A percentile compares a stretch with the other conserved stretches of the same genome.
Evolutionary conservation across 106 monocot genomes (phyloP).

Genomic region (Alisma plantagoaquatica): DNA sequence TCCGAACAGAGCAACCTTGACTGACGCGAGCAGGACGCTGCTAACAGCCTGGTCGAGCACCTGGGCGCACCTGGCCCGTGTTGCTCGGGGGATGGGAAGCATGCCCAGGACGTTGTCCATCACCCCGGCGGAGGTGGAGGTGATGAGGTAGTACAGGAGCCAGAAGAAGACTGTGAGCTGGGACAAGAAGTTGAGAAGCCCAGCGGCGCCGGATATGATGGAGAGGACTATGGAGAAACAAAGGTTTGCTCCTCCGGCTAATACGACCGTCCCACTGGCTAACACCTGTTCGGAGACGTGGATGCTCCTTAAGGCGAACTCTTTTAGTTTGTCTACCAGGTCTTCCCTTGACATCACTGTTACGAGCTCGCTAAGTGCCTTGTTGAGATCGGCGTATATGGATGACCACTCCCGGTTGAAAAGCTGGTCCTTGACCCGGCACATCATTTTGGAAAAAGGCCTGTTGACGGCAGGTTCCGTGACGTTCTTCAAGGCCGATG

Average conservation of each 20-base stretch:
- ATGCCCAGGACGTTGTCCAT: constrained; percentile 48
- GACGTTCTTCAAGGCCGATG: constrained; percentile 15
- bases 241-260: constrained; percentile 50
- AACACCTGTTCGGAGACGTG: constrained; percentile 37
- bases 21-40: constrained; percentile 52
- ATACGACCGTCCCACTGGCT: constrained; percentile 33
- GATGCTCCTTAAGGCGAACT: constrained; percentile 37
- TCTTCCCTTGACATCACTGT: constrained; percentile 37
- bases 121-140: constrained; percentile 47
- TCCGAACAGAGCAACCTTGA: constrained; percentile 53
- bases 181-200: constrained; percentile 44
- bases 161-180: constrained; percentile 66
- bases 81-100: constrained; percentile 36
- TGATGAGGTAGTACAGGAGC: constrained; percentile 62
- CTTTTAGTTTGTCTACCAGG: constrained; percentile 49
- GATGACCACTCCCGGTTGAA: constrained; percentile 48
- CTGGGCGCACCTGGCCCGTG: constrained; percentile 31
- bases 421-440: constrained; percentile 14
- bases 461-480: constrained; percentile 13
- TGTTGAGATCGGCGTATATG: constrained; percentile 43
- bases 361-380: constrained; percentile 44
- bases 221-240: constrained; percentile 22
- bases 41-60: constrained; percentile 55
- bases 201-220: constrained; percentile 49
- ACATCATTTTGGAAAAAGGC: constrained; percentile 33